Base-by-base conservation (phyloP, 768 basidiomycete species). In the Polyporus arcularius region DNA sequence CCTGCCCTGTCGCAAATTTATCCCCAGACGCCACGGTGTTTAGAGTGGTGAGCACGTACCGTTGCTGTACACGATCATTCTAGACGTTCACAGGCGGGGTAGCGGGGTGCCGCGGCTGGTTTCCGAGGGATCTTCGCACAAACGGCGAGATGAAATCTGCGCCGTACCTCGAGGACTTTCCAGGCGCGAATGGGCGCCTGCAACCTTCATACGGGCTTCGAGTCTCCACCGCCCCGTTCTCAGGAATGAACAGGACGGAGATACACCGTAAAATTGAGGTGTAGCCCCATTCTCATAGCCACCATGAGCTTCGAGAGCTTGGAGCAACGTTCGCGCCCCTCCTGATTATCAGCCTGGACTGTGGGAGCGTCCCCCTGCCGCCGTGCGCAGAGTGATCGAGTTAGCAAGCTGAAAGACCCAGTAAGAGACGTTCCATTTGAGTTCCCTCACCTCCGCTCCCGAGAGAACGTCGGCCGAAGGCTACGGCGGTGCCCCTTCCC, bases 121-220 rank as follows among this genome's bases (percentile, higher is more conserved):
- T 35, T 31, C 54, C 60, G 60, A 61, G 60, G 54, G 60, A 61
- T 61, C 49, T 50, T 61, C 54, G 60, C 60, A 61, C 60, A 61
- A 51, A 55, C 18, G 60, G 60, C 18, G 60, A 47, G 59, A 50
- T 39, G 4, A 48, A 46, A 38, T 55, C 53, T 56, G 42, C 31
- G 32, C 21, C 18, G 54, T 52, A 55, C 60, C 61, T 62, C 39
- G 55, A 43, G 14, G 39, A 21, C 50, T 14, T 48, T 48, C 54
- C n/a, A 26, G 9, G 61, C 21, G 31, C 43, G 56, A 60, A 46
- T 56, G 60, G 60, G 60, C 60, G 60, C 49, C 60, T 55, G 55
- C 30, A 45, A 45, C 6, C 30, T 28, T 18, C 4, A 28, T 46
- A 41, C 60, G 54, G 61, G 57, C 55, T 42, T 43, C 51, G 55